Conservation (phyloP, 2,329 filamentous ascomycete species). For the Colletotrichum musae region DNA sequence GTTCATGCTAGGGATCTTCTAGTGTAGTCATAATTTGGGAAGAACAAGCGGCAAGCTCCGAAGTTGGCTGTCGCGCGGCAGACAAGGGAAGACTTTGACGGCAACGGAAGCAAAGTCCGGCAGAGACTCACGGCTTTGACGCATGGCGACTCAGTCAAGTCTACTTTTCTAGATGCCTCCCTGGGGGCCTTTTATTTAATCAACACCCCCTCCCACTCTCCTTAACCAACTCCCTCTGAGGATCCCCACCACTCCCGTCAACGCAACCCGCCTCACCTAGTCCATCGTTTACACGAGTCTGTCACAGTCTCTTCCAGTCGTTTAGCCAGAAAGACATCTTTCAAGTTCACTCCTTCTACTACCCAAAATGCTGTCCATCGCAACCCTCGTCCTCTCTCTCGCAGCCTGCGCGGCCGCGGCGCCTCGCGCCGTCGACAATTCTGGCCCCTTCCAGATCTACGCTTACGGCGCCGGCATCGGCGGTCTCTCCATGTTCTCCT, state of each 20-base stretch:
- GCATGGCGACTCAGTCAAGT: constrained; percentile 6
- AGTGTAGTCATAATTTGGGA: too few relatives aligned
- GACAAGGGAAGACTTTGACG: neutral
- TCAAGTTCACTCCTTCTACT: neutral
- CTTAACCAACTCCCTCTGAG: neutral
- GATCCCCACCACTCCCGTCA: constrained; percentile 5
- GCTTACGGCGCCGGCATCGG: constrained; percentile 47
- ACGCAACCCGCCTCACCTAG: constrained; percentile 15
- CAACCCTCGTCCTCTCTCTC: constrained; percentile 21
- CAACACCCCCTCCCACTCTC: neutral
- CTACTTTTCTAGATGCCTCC: neutral
- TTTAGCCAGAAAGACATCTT: neutral
- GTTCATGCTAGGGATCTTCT: too few relatives aligned
- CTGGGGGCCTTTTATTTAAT: constrained; percentile 21
- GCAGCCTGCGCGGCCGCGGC: constrained; percentile 30
- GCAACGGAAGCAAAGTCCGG: neutral
- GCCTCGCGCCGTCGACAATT: constrained; percentile 36
- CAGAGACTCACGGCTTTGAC: constrained; percentile 3
- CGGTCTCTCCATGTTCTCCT: constrained; percentile 45
- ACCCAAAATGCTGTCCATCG: constrained; percentile 15
- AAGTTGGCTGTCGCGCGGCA: neutral
- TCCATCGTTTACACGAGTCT: constrained; percentile 19
- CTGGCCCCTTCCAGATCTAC: constrained; percentile 45
- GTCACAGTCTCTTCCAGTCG: constrained; percentile 17
- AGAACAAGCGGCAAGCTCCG: too few relatives aligned